A percentile compares a stretch with the other conserved stretches of the same genome.
These are phyloP conservation scores for Yamadazyma sp. DNA, from an alignment of 1,139 yeast species.

Conservation along the genomic window DNA sequence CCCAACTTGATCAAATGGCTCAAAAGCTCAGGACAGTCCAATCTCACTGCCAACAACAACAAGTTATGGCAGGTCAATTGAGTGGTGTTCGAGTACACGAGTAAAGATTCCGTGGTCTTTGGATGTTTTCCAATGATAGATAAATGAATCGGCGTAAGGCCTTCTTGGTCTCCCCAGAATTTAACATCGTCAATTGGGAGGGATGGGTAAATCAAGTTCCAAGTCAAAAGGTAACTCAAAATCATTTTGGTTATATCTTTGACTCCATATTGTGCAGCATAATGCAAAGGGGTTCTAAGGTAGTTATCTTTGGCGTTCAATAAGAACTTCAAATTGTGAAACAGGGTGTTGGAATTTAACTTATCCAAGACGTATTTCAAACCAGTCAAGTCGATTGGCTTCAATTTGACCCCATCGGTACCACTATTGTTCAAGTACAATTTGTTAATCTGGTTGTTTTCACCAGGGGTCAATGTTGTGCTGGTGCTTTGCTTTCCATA, in stretches of 20 bases:
- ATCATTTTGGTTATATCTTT: slow-evolving; percentile 60
- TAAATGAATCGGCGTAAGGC: slow-evolving; percentile 77
- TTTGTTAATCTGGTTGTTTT: slow-evolving; percentile 30
- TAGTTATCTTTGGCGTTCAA: slow-evolving; percentile 72
- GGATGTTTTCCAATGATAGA: slow-evolving; percentile 86
- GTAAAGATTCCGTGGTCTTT: slow-evolving; percentile 61
- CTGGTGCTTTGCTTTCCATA: slow-evolving; percentile 57
- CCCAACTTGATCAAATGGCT: slow-evolving; percentile 53
- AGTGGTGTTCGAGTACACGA: slow-evolving; percentile 43
- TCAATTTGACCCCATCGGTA: slow-evolving; percentile 55
- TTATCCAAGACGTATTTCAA: slow-evolving; percentile 21
- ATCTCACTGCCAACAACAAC: slow-evolving; percentile 68
- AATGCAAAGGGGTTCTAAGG: slow-evolving; percentile 83
- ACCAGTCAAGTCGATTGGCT: slow-evolving; percentile 22
- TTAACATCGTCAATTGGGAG: slow-evolving; percentile 58
- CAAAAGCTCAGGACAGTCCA: slow-evolving; percentile 60
- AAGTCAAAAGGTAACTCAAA: slow-evolving; percentile 39
- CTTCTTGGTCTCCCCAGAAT: slow-evolving; percentile 83
- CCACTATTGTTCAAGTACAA: slow-evolving; percentile 44
- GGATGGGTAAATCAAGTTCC: slow-evolving; percentile 35
- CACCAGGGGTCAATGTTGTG: slow-evolving; percentile 33
- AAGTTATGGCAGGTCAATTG: slow-evolving; percentile 48
- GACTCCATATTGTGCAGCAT: slow-evolving; percentile 85
- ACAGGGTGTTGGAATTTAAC: slow-evolving; percentile 39
- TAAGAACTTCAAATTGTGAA: slow-evolving; percentile 38